Evolutionary conservation across 2,329 filamentous ascomycete species (phyloP), one percentile per base, ranked within the genome.

Genomic region (Aspergillus flavus): DNA sequence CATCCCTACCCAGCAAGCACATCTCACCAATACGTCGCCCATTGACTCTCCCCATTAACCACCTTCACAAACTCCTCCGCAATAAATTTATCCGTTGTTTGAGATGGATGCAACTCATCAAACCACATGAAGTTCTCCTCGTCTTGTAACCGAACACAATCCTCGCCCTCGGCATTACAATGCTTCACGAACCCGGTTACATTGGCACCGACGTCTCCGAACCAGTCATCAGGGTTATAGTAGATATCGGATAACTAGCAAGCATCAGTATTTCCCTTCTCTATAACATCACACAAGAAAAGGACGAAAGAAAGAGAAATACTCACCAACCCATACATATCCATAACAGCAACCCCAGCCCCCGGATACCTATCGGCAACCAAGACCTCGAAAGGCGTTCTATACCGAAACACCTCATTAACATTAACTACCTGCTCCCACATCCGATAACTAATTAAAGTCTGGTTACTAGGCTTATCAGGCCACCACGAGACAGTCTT

Each of bases 71-170:
- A 89, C 61, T 86, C 83, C 63, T 76, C 78, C 21, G 86, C 87
- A 57, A 89, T 81, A 50, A 83, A 79, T 70, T 84, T 79, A 76
- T 87, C 84, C 9, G 88, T 84, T 76, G 86, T 85, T 76, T 88
- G 83, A 34, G 87, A 88, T 0, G 90, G 90, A 79, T 94, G 91
- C 72, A 94, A 75, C 72, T 88, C 85, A 76, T 94, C 91, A 69
- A 83, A 91, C 89, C 91, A 94, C 73, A 92, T 68, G 73, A 86
- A 94, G 53, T 85, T 87, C 56, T 79, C 74, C 6, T 66, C 68
- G 6, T 46, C 34, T 3, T 11, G 32, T 16, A 76, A 67, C 43
- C 79, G 78, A 61, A 78, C 70, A 66, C 83, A 85, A 56, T 79
- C 74, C 7, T 66, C 66, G 5, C 78, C 77, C 10, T 68, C 74